Evolutionary conservation across 164 flowering plant species (phyloP).

Genomic region (Vitis rupestris): DNA sequence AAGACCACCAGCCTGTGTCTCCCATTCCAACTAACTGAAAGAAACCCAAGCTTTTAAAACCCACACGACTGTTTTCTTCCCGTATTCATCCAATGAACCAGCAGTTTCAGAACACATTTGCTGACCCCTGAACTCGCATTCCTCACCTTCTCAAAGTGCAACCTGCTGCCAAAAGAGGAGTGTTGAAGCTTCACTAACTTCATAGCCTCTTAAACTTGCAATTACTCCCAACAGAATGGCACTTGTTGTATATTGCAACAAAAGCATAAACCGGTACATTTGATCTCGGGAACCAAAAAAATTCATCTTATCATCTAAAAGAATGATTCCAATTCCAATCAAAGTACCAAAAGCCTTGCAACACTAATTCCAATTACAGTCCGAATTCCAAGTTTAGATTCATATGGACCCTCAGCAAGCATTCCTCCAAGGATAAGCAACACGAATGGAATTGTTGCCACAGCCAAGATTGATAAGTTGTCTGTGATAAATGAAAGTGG

Average conservation of each 20-base stretch:
- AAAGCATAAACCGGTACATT: slow-evolving; percentile 57
- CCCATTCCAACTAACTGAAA: too few species aligned
- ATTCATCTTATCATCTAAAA: slow-evolving; percentile 38
- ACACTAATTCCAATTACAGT: slow-evolving; percentile 61
- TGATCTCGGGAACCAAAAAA: slow-evolving; percentile 37
- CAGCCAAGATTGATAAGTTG: slow-evolving; percentile 58
- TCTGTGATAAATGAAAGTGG: slow-evolving; percentile 55
- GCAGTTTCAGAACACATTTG: too few species aligned
- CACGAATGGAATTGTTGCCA: slow-evolving; percentile 66
- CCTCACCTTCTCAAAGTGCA: too few species aligned
- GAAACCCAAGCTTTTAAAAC: too few species aligned
- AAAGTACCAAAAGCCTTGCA: slow-evolving; percentile 56
- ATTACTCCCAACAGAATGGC: slow-evolving; percentile 72
- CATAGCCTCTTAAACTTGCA: slow-evolving; percentile 74
- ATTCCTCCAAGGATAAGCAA: slow-evolving; percentile 81
- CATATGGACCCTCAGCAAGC: slow-evolving; percentile 72
- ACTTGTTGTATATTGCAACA: slow-evolving; percentile 72
- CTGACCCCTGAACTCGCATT: too few species aligned
- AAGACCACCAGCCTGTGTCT: too few species aligned
- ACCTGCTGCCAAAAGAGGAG: slow-evolving; percentile 78
- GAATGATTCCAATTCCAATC: slow-evolving; percentile 58
- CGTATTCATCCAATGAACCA: too few species aligned
- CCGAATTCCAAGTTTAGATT: slow-evolving; percentile 52
- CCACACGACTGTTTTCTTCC: too few species aligned
- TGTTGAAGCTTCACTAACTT: slow-evolving; percentile 68